Percentiles rank a stretch among this genome's conserved stretches.
These are phyloP conservation scores for Geranium rotundifolium DNA, from an alignment of 345 rosid species.

Conservation along the genomic window DNA sequence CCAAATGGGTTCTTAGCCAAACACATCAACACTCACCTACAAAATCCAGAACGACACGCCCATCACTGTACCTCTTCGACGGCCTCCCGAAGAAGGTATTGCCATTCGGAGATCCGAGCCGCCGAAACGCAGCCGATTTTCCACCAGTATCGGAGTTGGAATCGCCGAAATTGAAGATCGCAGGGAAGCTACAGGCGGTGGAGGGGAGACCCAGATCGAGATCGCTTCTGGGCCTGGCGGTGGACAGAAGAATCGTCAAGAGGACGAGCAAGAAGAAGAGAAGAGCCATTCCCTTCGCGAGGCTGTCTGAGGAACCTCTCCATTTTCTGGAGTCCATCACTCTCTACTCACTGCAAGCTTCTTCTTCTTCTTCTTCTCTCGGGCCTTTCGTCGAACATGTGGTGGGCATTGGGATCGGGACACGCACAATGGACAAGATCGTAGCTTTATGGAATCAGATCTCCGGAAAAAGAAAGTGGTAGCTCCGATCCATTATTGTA, in stretches of 20 bases:
- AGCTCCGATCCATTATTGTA: too few relatives aligned
- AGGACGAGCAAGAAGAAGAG: not conserved
- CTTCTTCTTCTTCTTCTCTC: too few relatives aligned
- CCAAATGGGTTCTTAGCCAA: not conserved
- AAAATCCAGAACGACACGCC: constrained; percentile 23
- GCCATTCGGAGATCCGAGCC: constrained; percentile 14
- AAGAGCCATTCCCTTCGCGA: not conserved
- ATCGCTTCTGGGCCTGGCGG: not conserved
- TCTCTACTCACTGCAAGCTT: too few relatives aligned
- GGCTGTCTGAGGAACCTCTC: not conserved
- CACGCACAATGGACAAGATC: too few relatives aligned
- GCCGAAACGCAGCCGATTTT: constrained; percentile 20
- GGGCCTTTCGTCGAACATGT: not conserved
- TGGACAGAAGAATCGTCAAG: not conserved
- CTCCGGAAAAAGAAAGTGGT: too few relatives aligned
- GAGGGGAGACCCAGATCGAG: not conserved
- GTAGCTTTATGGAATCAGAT: too few relatives aligned
- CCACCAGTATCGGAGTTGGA: constrained; percentile 34
- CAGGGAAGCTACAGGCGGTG: constrained; percentile 14
- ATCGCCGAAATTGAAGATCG: constrained; percentile 30
- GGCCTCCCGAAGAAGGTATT: constrained; percentile 21
- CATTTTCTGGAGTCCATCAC: not conserved
- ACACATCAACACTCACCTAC: constrained; percentile 10
- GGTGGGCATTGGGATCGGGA: not conserved
- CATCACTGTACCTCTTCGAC: constrained; percentile 19